These are phyloP conservation scores for Delonix regia DNA, from an alignment of 306 rosid genomes.

Conservation along the genomic window DNA sequence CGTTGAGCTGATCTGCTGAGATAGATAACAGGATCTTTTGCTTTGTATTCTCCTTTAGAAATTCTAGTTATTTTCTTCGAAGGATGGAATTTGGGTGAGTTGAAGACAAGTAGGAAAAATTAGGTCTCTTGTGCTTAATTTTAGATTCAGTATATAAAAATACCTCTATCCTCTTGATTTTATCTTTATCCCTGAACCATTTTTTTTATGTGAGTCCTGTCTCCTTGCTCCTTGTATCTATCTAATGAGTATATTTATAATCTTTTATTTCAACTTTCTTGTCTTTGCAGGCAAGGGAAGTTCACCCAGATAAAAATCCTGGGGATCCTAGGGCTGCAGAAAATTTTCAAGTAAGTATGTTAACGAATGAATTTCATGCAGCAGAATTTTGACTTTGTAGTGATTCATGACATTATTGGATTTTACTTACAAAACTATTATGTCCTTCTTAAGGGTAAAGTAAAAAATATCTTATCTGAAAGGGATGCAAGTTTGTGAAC, in stretches of 20 bases:
- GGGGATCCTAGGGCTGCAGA: conserved; percentile 92
- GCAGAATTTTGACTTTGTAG: conserved; percentile 23
- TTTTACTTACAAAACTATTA: conserved; percentile 10
- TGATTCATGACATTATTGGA: conserved; percentile 12
- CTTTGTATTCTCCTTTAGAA: conserved; percentile 3
- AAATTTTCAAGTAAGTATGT: conserved; percentile 75
- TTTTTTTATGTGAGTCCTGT: not conserved
- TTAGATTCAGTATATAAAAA: conserved; percentile 3
- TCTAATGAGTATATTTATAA: conserved; percentile 5
- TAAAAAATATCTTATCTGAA: not conserved
- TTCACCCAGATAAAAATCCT: conserved; percentile 96
- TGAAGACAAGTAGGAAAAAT: not conserved
- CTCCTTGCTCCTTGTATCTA: not conserved
- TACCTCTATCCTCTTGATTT: not conserved
- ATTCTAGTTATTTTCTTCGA: not conserved
- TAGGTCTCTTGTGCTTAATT: conserved; percentile 13
- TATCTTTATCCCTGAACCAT: not conserved
- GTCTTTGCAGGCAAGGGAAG: conserved; percentile 71
- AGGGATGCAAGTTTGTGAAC: not conserved
- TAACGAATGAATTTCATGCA: not conserved
- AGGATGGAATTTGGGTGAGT: not conserved
- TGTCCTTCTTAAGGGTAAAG: conserved; percentile 29
- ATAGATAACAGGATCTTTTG: not conserved
- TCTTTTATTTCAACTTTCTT: not conserved
- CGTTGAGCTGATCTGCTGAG: not conserved